Base-by-base conservation (phyloP, 208 protist species). In the Blechomonas ayalai region DNA sequence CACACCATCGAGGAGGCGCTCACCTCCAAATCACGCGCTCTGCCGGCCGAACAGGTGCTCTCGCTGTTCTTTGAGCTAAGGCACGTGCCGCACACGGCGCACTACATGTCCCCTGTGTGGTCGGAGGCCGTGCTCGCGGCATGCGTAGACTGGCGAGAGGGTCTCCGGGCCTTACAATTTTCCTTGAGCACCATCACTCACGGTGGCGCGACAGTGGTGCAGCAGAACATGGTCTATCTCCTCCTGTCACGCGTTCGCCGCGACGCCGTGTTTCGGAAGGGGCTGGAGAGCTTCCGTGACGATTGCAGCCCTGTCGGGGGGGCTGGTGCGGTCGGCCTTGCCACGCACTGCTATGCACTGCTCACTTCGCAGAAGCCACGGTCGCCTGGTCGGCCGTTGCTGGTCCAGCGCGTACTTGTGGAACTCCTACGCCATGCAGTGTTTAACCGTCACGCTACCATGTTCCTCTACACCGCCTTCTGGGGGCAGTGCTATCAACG, bases 351-450 rank as follows among this genome's bases (percentile, higher is more conserved):
- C 25, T 64, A 59, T 31, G 32, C 38, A n/a, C 46, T 57, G 13
- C 40, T 70, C 19, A 53, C 15, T 9, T 46, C 40, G n/a, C 24
- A 7, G 27, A 4, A 35, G 4, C 4, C 20, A 9, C 43, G 6
- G 5, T 12, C 49, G 8, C 24, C 45, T 15, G 15, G 41, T 48
- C 34, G 2, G 24, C 18, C 53, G 9, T 23, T 48, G 12, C 3
- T 84, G 5, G 39, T 62, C 1, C 76, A 89, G 62, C 67, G 76
- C 47, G 56, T 60, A 19, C 61, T 79, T 41, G 47, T 69, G 45
- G 75, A 80, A 38, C 43, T 73, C 1, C 56, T 89, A 8, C 74
- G 73, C 8, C 67, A 69, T 19, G 63, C 63, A 19, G 68, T 76
- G 18, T 43, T 62, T 29, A 51, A 84, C 37, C 26, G 42, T 4